phyloP scores from a whole-genome alignment of 768 basidiomycete genomes.

The Suillus ampliporus region DNA sequence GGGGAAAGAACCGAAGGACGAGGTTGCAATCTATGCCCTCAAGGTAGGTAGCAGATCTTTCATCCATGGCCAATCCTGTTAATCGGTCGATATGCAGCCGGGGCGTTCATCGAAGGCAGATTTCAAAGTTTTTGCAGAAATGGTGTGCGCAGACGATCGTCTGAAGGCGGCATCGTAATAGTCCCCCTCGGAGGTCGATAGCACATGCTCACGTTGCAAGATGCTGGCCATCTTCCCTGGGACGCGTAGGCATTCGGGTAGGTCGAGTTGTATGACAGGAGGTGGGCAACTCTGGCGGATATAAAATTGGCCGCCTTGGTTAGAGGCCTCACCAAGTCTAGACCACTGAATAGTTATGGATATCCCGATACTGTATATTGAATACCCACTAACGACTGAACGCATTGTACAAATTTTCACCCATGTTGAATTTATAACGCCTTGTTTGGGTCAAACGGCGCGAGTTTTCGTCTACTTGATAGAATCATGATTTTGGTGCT shows the following conservation, averaged over 20 bases:
- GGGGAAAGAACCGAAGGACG: constrained; percentile 32
- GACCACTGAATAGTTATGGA: not conserved
- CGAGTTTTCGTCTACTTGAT: constrained; percentile 8
- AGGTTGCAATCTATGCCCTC: constrained; percentile 66
- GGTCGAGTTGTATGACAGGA: not conserved
- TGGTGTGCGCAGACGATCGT: constrained; percentile 46
- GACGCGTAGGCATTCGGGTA: not conserved
- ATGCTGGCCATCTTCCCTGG: constrained; percentile 1
- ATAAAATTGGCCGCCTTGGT: not conserved
- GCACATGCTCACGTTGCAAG: not conserved
- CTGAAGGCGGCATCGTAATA: constrained; percentile 19
- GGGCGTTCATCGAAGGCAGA: constrained; percentile 54
- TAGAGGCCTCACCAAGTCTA: not conserved
- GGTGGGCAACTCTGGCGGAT: not conserved
- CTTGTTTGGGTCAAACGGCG: constrained; percentile 2
- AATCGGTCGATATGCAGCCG: constrained; percentile 25
- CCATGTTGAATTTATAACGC: not conserved
- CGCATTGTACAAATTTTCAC: not conserved
- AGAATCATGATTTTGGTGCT: constrained; percentile 1
- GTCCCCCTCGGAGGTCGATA: not conserved
- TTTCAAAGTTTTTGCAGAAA: constrained; percentile 57
- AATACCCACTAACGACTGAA: constrained; percentile 5
- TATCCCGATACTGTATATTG: constrained; percentile 3
- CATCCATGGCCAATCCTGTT: not conserved
- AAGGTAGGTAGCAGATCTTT: constrained; percentile 49